These are phyloP conservation scores for Grigorovia transvaalensis DNA, from an alignment of 805 yeast genomes.

Conservation along the genomic window DNA sequence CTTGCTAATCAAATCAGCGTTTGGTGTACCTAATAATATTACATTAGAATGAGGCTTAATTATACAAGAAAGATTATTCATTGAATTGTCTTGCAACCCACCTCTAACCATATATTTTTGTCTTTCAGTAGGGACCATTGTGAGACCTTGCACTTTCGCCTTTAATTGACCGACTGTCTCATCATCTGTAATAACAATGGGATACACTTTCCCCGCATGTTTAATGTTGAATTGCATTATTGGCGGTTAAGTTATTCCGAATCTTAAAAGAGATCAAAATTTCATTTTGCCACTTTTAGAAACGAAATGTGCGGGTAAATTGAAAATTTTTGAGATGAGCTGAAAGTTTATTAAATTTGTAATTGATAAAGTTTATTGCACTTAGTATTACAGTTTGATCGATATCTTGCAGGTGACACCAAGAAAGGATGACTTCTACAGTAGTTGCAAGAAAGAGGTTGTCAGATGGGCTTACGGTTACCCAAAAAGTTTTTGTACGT, in stretches of 20 bases:
- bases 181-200: constrained; percentile 27
- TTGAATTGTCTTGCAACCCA: constrained; percentile 62
- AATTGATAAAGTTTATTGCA: neutral
- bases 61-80: constrained; percentile 32
- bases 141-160: constrained; percentile 54
- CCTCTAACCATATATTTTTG: constrained; percentile 89
- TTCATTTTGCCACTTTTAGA: constrained; percentile 1
- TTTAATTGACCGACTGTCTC: constrained; percentile 48
- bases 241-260: neutral
- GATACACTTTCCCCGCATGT: constrained; percentile 60
- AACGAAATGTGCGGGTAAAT: neutral
- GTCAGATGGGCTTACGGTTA: constrained; percentile 49
- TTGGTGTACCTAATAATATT: constrained; percentile 91
- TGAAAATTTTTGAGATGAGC: constrained; percentile 1
- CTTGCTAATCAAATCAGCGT: constrained; percentile 41
- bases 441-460: constrained; percentile 34
- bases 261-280: neutral
- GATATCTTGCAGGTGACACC: too few relatives aligned
- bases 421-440: constrained; percentile 1
- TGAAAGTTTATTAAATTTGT: neutral
- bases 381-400: too few relatives aligned
- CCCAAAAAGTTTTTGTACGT: constrained; percentile 84
- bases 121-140: constrained; percentile 78
- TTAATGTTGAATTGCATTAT: constrained; percentile 33
- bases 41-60: constrained; percentile 59